Percentiles rank a stretch among this genome's conserved stretches.
Conservation (phyloP, 176 grass and related monocot species). For the Phoenix dactylifera region DNA sequence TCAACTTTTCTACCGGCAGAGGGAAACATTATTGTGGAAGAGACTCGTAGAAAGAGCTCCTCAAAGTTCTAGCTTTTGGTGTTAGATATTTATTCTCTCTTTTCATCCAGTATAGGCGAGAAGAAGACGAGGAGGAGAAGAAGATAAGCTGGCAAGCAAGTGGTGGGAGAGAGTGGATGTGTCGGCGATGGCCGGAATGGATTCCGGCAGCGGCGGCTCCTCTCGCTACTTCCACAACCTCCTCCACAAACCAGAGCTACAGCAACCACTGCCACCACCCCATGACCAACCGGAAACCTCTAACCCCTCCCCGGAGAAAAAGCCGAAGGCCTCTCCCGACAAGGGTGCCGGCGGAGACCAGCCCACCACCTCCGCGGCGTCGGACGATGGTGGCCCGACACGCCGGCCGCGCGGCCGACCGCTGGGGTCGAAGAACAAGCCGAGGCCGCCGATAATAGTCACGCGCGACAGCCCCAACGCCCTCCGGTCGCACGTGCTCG, state of each 20-base stretch:
- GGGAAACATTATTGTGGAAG: too few species aligned
- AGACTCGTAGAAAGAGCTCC: too few species aligned
- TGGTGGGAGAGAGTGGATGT: slow-evolving; percentile 22
- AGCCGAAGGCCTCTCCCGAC: slow-evolving; percentile 8
- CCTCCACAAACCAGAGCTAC: slow-evolving; percentile 3
- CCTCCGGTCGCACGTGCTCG: slow-evolving; percentile 15
- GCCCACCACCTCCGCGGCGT: background rate
- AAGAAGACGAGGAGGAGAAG: background rate
- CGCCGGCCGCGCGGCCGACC: slow-evolving; percentile 5
- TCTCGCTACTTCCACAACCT: slow-evolving; percentile 79
- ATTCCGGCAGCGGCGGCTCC: slow-evolving; percentile 18
- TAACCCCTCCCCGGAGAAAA: slow-evolving; percentile 1
- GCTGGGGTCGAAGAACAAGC: slow-evolving; percentile 12
- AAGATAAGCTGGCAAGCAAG: slow-evolving; percentile 20
- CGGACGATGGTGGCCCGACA: background rate
- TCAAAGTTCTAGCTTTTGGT: background rate
- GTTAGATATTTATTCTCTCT: background rate
- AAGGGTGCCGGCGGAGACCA: background rate
- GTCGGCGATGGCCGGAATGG: slow-evolving; percentile 16
- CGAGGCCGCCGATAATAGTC: slow-evolving; percentile 17
- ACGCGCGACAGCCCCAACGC: slow-evolving; percentile 17
- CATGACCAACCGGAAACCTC: slow-evolving; percentile 6
- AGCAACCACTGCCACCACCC: slow-evolving; percentile 5
- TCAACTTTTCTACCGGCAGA: too few species aligned
- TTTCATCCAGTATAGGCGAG: background rate